A percentile compares a stretch with the other conserved stretches of the same genome.
These are phyloP conservation scores for Polychaeton citri DNA, from an alignment of 2,329 filamentous ascomycete genomes.

Conservation along the genomic window DNA sequence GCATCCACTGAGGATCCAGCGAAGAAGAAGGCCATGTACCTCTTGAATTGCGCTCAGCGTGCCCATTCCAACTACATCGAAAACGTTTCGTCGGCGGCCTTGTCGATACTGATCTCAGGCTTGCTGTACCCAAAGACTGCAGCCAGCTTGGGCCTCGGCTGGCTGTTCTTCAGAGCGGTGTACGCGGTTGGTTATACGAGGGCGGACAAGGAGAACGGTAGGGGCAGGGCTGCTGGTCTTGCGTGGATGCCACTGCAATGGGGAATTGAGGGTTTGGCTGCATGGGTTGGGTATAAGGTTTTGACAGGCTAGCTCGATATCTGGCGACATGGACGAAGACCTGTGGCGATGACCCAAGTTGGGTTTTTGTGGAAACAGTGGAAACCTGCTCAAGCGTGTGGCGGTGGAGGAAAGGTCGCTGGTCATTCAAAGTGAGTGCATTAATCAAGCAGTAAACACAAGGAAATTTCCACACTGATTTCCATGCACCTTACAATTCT, in stretches of 20 bases:
- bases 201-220: constrained; percentile 24
- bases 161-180: constrained; percentile 36
- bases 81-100: constrained; percentile 39
- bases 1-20: constrained; percentile 24
- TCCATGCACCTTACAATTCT: too few species aligned
- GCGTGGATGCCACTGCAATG: constrained; percentile 19
- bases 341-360: too few species aligned
- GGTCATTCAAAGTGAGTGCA: too few species aligned
- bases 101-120: constrained; percentile 40
- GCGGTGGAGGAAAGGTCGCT: too few species aligned
- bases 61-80: constrained; percentile 44
- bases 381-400: too few species aligned
- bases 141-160: constrained; percentile 33
- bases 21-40: constrained; percentile 29
- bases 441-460: too few species aligned
- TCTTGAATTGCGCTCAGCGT: constrained; percentile 41
- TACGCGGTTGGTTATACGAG: constrained; percentile 37
- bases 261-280: constrained; percentile 17
- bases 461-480: too few species aligned
- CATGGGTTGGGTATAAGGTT: constrained; percentile 17
- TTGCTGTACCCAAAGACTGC: constrained; percentile 38
- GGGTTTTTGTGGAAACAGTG: too few species aligned
- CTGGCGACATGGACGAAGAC: too few species aligned
- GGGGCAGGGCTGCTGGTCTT: constrained; percentile 28
- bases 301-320: constrained; percentile 5